phyloP scores from a whole-genome alignment of 768 basidiomycete species.

The Tephrocybe sp. region DNA sequence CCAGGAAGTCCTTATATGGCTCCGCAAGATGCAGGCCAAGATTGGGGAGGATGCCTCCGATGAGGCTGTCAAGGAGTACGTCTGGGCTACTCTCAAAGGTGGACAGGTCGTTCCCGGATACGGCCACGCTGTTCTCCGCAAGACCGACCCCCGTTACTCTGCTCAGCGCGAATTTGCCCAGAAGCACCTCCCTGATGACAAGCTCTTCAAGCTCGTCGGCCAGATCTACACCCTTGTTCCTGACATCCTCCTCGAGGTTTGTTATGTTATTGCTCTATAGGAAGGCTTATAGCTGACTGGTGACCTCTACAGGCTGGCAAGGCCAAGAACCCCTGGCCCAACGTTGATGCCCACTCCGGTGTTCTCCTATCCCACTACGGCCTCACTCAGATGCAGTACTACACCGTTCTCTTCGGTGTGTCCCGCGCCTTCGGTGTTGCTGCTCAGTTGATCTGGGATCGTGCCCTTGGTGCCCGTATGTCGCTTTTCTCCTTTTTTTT shows the following conservation, averaged over 20 bases:
- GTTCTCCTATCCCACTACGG: conserved; percentile 86
- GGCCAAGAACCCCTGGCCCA: conserved; percentile 95
- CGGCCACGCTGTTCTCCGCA: conserved; percentile 83
- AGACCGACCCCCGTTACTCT: conserved; percentile 91
- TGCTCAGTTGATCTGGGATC: conserved; percentile 91
- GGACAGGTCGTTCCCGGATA: conserved; percentile 96
- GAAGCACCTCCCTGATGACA: conserved; percentile 83
- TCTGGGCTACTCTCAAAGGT: conserved; percentile 91
- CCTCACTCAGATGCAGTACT: conserved; percentile 89
- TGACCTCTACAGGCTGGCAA: conserved; percentile 65
- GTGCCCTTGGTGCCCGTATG: conserved; percentile 88
- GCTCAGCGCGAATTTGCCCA: conserved; percentile 89
- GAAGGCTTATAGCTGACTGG: not conserved
- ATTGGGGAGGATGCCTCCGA: conserved; percentile 86
- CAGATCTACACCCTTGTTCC: conserved; percentile 90
- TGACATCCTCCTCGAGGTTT: conserved; percentile 81
- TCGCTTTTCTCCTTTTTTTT: conserved; percentile 20
- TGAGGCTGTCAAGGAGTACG: conserved; percentile 88
- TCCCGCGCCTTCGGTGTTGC: conserved; percentile 93
- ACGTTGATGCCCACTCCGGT: conserved; percentile 97
- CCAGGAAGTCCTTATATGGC: conserved; percentile 95
- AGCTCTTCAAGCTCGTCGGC: conserved; percentile 92
- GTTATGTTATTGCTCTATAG: not conserved
- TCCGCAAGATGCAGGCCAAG: conserved; percentile 88
- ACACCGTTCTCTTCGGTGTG: conserved; percentile 96